Evolutionary conservation across 805 yeast genomes (phyloP), one percentile per base, ranked within the genome.

Genomic region (Candida sakaeoensis): DNA sequence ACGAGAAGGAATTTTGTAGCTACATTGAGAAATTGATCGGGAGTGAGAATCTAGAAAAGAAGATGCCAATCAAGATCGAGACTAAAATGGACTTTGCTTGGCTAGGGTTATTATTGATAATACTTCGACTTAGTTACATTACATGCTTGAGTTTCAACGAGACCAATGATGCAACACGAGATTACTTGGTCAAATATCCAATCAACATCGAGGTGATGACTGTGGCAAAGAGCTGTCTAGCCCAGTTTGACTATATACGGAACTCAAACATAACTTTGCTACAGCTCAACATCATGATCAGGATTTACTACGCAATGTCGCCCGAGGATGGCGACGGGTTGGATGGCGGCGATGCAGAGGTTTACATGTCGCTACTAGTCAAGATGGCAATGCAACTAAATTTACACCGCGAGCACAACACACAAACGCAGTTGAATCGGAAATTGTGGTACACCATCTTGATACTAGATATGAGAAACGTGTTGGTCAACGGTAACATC

Each of bases 201-300:
- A 52, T 65, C 24, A 48, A 52, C 29, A 55, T 62, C n/a, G 62
- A 60, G 33, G 50, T 55, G 12, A 53, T 61, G 8, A 48, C 52
- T 14, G 40, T 63, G 43, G 71, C 72, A 0, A 60, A 64, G 35
- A 42, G 49, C 15, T 68, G 74, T 42, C 52, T 66, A 33, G 57
- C 60, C 36, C 64, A 59, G 37, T 65, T 66, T 39, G 60, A 63
- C 28, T 22, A 61, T 5, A 41, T 53, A 7, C 50, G 51, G 28
- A 64, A 72, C 44, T 64, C 77, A 19, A 70, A 75, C 14, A 47
- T 80, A 8, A 65, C 68, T 0, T 65, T 79, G 5, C 57, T 80
- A 35, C 84, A 79, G 49, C 74, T 78, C 48, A 68, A 76, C 10
- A 47, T 77, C 29, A 57, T 75, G 41, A 68, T 79, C 68, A 66